These are phyloP conservation scores for Trichoderma citrinoviride DNA, from an alignment of 2,329 filamentous ascomycete species.

Conservation along the genomic window DNA sequence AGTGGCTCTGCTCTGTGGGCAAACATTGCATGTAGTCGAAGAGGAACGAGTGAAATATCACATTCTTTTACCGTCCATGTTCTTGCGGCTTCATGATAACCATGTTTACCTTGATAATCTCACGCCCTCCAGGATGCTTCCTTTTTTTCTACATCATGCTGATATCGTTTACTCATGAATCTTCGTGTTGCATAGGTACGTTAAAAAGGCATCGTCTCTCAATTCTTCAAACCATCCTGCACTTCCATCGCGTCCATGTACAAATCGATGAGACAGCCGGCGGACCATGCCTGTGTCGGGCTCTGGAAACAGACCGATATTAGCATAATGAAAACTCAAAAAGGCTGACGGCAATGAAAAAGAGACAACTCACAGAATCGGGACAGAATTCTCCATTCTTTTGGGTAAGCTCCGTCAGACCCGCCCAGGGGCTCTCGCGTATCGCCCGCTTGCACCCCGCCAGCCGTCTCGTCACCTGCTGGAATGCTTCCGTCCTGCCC, in stretches of 20 bases:
- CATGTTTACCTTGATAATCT: neutral
- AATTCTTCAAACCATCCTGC: conserved; percentile 33
- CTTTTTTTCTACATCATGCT: conserved; percentile 7
- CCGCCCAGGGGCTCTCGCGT: conserved; percentile 77
- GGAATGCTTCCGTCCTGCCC: conserved; percentile 82
- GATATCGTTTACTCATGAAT: conserved; percentile 11
- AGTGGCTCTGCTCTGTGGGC: neutral
- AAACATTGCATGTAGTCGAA: neutral
- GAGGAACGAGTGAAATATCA: neutral
- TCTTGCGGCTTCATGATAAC: neutral
- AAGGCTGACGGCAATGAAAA: neutral
- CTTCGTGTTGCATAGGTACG: conserved; percentile 6
- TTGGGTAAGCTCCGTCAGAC: conserved; percentile 89
- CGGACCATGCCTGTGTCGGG: conserved; percentile 95
- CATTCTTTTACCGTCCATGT: neutral
- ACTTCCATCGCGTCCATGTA: conserved; percentile 82
- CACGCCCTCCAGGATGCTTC: neutral
- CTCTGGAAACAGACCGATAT: conserved; percentile 51
- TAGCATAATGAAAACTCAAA: neutral
- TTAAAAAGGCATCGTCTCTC: neutral
- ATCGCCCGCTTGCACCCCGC: conserved; percentile 84
- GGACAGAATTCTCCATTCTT: conserved; percentile 78
- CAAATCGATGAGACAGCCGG: conserved; percentile 88
- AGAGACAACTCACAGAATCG: conserved; percentile 70
- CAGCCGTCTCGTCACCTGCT: conserved; percentile 85